Base-by-base conservation (phyloP, 139 green algal genomes). In the Asterochloris sp. region DNA sequence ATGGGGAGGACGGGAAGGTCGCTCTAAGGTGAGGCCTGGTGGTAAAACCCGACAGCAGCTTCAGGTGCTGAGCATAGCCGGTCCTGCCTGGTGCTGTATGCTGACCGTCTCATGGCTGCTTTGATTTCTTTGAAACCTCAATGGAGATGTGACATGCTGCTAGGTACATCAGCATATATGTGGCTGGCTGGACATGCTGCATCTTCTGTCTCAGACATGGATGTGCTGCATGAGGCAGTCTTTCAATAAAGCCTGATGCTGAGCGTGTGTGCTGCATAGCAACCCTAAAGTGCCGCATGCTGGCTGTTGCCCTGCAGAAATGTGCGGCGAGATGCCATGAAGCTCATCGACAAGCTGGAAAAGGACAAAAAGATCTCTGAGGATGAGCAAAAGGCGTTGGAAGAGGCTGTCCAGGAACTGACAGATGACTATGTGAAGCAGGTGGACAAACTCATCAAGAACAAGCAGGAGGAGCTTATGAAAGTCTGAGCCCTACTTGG, bases 1-100 rank as follows among this genome's bases (percentile, higher is more conserved):
- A 98, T 73, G 93, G 88, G 8, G 97, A 99, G 89, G 96, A 99
- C 23, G 93, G 93, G 82, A 99, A 98, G 91, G 93, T 97, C 24
- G 93, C 94, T 16, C 84, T 93, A 11, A 82, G 69, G 86, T 95
- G 74, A 64, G 38, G 38, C 38, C 38, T 54, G 4, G 38, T 54
- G 38, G 38, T 6, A 54, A 6, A 54, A 54, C 38, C 2, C 38
- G 38, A 54, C 38, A 54, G 38, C 38, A 54, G 2, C 4, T 54
- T 54, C 38, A 54, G 6, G 38, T 6, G 38, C 38, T 54, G 38
- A 54, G 38, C 38, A 54, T 54, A 54, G 38, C 38, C 38, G 2
- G 38, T 54, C 38, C 38, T 54, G 38, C 38, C 38, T 54, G 38
- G 38, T 54, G 38, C 38, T 54, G 38, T 6, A 6, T 54, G 38